Conservation (phyloP, 2,329 filamentous ascomycete genomes). For the Phaeosphaeriaceae sp. region DNA sequence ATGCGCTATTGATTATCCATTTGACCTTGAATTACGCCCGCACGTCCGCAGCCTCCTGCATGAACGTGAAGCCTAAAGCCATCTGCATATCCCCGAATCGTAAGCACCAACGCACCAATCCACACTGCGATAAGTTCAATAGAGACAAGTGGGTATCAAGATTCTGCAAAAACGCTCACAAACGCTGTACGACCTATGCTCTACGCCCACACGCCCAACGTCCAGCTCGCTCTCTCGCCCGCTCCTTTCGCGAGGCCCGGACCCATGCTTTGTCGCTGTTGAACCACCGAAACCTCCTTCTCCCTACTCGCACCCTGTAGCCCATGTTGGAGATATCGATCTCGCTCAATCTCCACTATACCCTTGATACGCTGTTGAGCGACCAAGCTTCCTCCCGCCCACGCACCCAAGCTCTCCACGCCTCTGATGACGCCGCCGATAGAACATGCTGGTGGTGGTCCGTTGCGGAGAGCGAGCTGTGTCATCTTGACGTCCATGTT, state of each 20-base stretch:
- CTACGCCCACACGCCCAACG: slow-evolving; percentile 49
- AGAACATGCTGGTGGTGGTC: slow-evolving; percentile 37
- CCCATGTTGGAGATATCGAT: slow-evolving; percentile 74
- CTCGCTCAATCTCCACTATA: slow-evolving; percentile 73
- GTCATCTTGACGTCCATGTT: slow-evolving; percentile 66
- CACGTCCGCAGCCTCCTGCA: too few species aligned
- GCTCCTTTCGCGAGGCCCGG: slow-evolving; percentile 50
- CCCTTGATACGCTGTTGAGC: slow-evolving; percentile 73
- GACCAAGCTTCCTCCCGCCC: slow-evolving; percentile 75
- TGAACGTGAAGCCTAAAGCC: too few species aligned
- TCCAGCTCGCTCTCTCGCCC: slow-evolving; percentile 48
- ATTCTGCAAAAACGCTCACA: neutral
- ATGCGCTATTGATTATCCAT: too few species aligned
- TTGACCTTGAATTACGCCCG: too few species aligned
- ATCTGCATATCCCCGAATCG: too few species aligned
- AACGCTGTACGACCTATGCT: neutral
- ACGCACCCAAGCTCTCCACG: slow-evolving; percentile 74
- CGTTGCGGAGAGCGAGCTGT: slow-evolving; percentile 55
- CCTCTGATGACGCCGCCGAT: slow-evolving; percentile 68
- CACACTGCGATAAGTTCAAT: neutral
- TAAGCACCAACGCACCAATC: too few species aligned
- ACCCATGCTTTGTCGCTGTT: slow-evolving; percentile 70
- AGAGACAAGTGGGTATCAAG: neutral
- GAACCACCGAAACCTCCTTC: slow-evolving; percentile 64
- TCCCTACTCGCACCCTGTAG: slow-evolving; percentile 66